These are phyloP conservation scores for Bonnemaisonia californica DNA, from an alignment of 31 red algal genomes.

Conservation along the genomic window DNA sequence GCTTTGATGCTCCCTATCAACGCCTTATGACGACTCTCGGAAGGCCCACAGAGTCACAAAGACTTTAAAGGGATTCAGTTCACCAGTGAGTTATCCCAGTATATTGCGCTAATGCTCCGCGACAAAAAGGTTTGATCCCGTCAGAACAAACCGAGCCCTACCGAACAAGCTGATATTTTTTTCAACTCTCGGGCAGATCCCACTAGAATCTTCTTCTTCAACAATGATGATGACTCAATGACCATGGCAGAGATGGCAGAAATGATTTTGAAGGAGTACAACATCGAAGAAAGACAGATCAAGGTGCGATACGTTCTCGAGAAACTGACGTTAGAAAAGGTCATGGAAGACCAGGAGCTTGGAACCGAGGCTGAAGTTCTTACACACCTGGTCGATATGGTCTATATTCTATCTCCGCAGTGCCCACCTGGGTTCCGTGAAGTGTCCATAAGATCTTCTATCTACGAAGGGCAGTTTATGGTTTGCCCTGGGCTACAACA, in stretches of 20 bases:
- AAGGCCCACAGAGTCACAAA: background rate
- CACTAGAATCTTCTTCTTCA: constrained; percentile 12
- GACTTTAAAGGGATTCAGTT: background rate
- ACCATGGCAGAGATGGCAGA: constrained; percentile 8
- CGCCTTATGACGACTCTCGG: no score
- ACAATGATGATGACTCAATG: constrained; percentile 1
- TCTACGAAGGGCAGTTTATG: no score
- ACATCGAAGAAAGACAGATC: background rate
- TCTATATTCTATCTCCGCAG: no score
- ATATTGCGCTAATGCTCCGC: background rate
- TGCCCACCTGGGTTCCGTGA: no score
- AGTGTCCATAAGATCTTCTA: no score
- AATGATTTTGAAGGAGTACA: constrained; percentile 19
- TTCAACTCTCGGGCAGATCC: background rate
- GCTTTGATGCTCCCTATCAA: background rate
- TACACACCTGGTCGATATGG: no score
- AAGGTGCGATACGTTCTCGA: no score
- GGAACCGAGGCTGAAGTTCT: no score
- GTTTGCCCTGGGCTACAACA: no score
- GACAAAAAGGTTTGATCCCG: background rate
- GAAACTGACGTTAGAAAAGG: no score
- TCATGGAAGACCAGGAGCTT: no score
- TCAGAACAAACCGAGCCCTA: background rate
- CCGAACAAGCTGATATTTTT: background rate
- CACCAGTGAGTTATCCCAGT: background rate